phyloP scores from a whole-genome alignment of 2,329 filamentous ascomycete species.

The Coniochaeta prunicola region DNA sequence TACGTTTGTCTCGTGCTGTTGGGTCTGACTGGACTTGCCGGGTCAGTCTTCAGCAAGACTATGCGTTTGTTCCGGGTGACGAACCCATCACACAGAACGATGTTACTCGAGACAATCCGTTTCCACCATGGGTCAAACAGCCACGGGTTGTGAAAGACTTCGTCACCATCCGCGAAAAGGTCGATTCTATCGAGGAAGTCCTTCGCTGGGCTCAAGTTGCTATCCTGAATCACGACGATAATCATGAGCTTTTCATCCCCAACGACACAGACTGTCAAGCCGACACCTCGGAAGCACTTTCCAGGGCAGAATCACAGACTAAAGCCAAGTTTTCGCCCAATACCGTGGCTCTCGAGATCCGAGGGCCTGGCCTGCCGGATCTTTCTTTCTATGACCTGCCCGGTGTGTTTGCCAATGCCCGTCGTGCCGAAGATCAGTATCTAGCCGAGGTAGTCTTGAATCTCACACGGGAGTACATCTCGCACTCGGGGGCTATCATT shows the following conservation, averaged over 20 bases:
- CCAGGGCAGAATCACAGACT: slow-evolving; percentile 30
- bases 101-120: slow-evolving; percentile 43
- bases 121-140: slow-evolving; percentile 58
- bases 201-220: slow-evolving; percentile 72
- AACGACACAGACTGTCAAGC: slow-evolving; percentile 21
- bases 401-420: slow-evolving; percentile 68
- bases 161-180: slow-evolving; percentile 52
- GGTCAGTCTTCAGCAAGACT: slow-evolving; percentile 60
- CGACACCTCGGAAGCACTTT: slow-evolving; percentile 10
- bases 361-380: slow-evolving; percentile 61
- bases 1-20: slow-evolving; percentile 55
- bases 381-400: slow-evolving; percentile 82
- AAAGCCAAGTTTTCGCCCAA: slow-evolving; percentile 75
- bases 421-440: slow-evolving; percentile 56
- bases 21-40: slow-evolving; percentile 58
- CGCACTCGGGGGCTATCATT: slow-evolving; percentile 63
- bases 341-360: slow-evolving; percentile 68
- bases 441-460: slow-evolving; percentile 66
- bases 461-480: slow-evolving; percentile 63
- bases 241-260: slow-evolving; percentile 47
- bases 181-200: slow-evolving; percentile 57
- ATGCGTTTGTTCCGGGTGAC: slow-evolving; percentile 40
- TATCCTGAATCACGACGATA: slow-evolving; percentile 58
- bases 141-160: slow-evolving; percentile 49
- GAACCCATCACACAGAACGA: slow-evolving; percentile 34